These are phyloP conservation scores for Colletotrichum liriopes DNA, from an alignment of 2,329 filamentous ascomycete species.

Conservation along the genomic window DNA sequence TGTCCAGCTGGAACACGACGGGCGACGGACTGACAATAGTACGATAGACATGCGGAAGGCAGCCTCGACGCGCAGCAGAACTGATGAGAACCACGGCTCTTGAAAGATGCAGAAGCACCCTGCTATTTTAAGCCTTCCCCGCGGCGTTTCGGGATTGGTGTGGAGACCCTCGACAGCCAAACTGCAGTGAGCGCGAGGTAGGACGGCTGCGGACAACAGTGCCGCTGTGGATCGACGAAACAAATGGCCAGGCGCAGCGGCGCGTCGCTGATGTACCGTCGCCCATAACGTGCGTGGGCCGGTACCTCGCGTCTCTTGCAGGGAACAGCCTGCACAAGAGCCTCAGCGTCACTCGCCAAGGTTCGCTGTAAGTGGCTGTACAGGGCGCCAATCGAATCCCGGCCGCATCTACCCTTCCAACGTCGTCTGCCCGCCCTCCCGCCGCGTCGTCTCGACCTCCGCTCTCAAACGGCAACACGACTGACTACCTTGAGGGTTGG, in stretches of 20 bases:
- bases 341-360: slow-evolving; percentile 31
- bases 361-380: slow-evolving; percentile 26
- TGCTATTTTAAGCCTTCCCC: slow-evolving; percentile 28
- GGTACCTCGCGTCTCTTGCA: slow-evolving; percentile 7
- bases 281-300: background rate
- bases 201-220: background rate
- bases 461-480: background rate
- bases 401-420: slow-evolving; percentile 30
- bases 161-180: slow-evolving; percentile 2
- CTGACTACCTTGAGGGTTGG: background rate
- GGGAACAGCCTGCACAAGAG: slow-evolving; percentile 13
- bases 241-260: background rate
- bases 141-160: slow-evolving; percentile 29
- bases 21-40: background rate
- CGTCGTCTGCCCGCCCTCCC: slow-evolving; percentile 15
- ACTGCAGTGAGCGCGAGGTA: background rate
- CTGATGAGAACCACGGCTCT: background rate
- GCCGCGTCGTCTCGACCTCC: slow-evolving; percentile 10
- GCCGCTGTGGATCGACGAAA: slow-evolving; percentile 27
- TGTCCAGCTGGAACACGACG: too few species aligned
- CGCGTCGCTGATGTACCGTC: background rate
- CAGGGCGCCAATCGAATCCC: slow-evolving; percentile 24
- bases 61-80: background rate
- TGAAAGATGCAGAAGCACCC: background rate
- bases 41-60: background rate